A percentile compares a stretch with the other conserved stretches of the same genome.
These are phyloP conservation scores for Fusarium redolens DNA, from an alignment of 2,329 filamentous ascomycete species.

Conservation along the genomic window DNA sequence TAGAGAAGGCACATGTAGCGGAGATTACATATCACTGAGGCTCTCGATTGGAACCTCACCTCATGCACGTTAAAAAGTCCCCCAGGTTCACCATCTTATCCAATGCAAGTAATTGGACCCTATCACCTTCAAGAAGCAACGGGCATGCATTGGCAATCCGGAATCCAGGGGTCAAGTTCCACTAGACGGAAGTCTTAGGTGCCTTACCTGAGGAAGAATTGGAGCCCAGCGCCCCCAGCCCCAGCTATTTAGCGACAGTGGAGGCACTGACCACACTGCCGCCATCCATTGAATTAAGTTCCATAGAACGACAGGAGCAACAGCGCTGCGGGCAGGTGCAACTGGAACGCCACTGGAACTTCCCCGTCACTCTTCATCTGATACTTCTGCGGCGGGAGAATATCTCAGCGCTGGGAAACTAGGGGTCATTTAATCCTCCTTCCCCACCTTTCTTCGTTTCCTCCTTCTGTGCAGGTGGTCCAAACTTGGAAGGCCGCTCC, in stretches of 20 bases:
- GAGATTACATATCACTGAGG: neutral
- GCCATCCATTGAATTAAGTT: neutral
- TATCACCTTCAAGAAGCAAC: slow-evolving; percentile 1
- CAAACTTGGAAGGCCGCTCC: slow-evolving; percentile 31
- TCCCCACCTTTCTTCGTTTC: slow-evolving; percentile 43
- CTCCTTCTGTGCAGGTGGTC: slow-evolving; percentile 28
- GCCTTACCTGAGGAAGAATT: slow-evolving; percentile 34
- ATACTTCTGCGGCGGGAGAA: slow-evolving; percentile 28
- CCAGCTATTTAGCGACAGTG: neutral
- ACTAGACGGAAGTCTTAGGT: slow-evolving; percentile 22
- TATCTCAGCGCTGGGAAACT: slow-evolving; percentile 28
- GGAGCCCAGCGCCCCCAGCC: slow-evolving; percentile 7
- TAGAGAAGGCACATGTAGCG: neutral
- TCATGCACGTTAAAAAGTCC: slow-evolving; percentile 19
- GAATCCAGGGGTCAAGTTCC: slow-evolving; percentile 24
- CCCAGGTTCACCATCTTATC: neutral
- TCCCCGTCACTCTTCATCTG: slow-evolving; percentile 26
- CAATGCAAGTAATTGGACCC: slow-evolving; percentile 27
- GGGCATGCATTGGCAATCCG: slow-evolving; percentile 8
- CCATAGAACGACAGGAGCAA: neutral
- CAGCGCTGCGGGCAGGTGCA: slow-evolving; percentile 1
- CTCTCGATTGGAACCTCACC: neutral
- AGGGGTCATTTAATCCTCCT: slow-evolving; percentile 36
- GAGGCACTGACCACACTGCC: slow-evolving; percentile 18
- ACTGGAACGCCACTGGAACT: slow-evolving; percentile 29